phyloP scores from a whole-genome alignment of 495 filamentous ascomycete genomes.

The Penicillium diatomitis region DNA sequence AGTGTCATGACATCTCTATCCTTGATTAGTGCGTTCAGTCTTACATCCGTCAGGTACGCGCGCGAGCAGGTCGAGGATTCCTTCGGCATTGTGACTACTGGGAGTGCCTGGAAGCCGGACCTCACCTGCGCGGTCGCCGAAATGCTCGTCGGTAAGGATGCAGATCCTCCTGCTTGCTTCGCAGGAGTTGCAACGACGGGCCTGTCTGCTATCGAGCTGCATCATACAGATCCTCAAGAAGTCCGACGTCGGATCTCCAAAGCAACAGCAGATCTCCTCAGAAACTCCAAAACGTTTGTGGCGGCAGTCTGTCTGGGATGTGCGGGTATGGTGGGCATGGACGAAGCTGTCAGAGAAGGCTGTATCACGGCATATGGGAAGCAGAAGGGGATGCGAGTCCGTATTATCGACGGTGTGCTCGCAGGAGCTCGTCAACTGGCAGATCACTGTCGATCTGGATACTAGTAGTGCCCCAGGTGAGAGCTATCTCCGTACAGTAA shows the following conservation, averaged over 20 bases:
- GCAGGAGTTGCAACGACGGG: conserved; percentile 80
- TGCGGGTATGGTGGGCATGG: conserved; percentile 89
- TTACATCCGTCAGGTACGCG: conserved; percentile 14
- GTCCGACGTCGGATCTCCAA: conserved; percentile 57
- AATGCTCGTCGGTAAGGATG: conserved; percentile 31
- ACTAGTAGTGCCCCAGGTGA: neutral
- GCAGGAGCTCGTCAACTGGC: conserved; percentile 64
- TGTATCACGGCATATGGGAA: conserved; percentile 56
- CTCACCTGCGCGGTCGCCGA: conserved; percentile 51
- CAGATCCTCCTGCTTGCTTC: conserved; percentile 37
- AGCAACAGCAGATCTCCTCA: conserved; percentile 57
- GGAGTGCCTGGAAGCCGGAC: conserved; percentile 69
- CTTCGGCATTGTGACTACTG: conserved; percentile 89
- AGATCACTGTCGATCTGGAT: conserved; percentile 32
- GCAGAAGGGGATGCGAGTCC: conserved; percentile 47
- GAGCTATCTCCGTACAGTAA: neutral
- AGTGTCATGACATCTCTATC: conserved; percentile 51
- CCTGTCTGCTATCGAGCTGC: conserved; percentile 71
- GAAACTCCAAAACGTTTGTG: conserved; percentile 30
- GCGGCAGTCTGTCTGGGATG: conserved; percentile 60
- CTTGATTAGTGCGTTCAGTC: conserved; percentile 33
- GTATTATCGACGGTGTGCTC: conserved; percentile 77
- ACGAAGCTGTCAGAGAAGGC: conserved; percentile 64
- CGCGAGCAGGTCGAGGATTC: conserved; percentile 33
- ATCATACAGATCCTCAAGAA: conserved; percentile 54